Evolutionary conservation across 2,329 filamentous ascomycete species (phyloP), one percentile per base, ranked within the genome.

Genomic region (Cyphellophora attinorum): DNA sequence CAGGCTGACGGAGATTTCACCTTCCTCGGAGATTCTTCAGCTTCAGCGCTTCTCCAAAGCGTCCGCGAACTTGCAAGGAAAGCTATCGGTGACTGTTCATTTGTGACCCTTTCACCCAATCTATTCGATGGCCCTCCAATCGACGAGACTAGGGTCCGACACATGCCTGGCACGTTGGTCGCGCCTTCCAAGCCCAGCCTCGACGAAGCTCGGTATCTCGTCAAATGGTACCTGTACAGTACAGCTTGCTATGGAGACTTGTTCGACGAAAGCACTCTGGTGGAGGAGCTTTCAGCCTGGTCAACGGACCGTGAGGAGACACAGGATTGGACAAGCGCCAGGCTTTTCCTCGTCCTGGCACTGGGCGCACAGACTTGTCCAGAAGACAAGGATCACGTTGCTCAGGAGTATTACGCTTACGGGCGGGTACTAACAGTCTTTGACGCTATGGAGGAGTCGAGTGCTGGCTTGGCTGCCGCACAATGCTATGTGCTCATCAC

Each of bases 21-120:
- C 45, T 70, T 68, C 43, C 63, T 70, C 23, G 66, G 67, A 8
- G 67, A 70, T 39, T 70, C 64, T 19, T 65, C 67, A 14, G 67
- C 64, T 30, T 51, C 69, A 27, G 68, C 66, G 0, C 68, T 69
- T 35, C 43, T 69, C 25, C 66, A 69, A 41, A 68, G 61, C 33
- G 62, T 70, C 6, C 60, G 65, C 19, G 60, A 66, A 30, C 56
- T 70, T 3, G 60, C 68, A 2, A 59, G 60, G 2, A 57, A 59
- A 11, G 56, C 59, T 11, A 58, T 63, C 14, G 61, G 61, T 11
- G 51, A 53, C 5, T 60, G 57, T 33, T 51, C 55, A 11, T 57
- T 60, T 15, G 58, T 55, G 3, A 54, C 48, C 17, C 56, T 55
- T 10, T 54, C 57, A 33, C 51, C 60, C 37, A 57, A 54, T 3